Evolutionary conservation across 1,284 basidiomycete species (phyloP), one percentile per base, ranked within the genome.

Genomic region (Ustilago xerochloae): DNA sequence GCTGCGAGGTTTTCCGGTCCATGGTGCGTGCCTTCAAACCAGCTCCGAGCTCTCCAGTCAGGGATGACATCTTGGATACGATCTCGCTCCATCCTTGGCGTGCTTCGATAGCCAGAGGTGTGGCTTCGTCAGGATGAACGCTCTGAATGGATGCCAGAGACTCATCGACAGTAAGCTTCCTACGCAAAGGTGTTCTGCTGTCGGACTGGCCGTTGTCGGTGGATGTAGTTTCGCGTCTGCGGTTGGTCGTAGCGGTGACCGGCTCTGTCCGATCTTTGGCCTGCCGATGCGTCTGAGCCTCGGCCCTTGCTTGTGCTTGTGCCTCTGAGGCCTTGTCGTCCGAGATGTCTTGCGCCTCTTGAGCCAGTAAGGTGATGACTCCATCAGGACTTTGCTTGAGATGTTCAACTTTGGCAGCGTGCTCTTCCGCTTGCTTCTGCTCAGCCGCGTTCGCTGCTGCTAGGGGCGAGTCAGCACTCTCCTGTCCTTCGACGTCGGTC

Each of bases 61-160:
- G 47, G 3, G 54, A 65, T 16, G 71, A 68, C 58, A 62, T 68
- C 48, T 68, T 68, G 28, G 67, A 75, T 6, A 69, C 72, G 29
- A 80, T 65, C 54, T 80, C 78, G 61, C 59, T 71, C 78, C 78
- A 80, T 24, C 76, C 76, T 16, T 70, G 62, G 6, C 78, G 62
- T 28, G 68, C 61, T 57, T 80, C 78, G 64, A 80, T 80, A 30
- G 63, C 36, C 30, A 66, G 16, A 18, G 62, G 57, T 18, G 52
- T 18, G 6, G 61, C 30, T 18, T 57, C 62, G 4, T 70, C 61
- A 18, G 61, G 67, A 49, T 53, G 53, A 4, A 70, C 52, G 0
- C 57, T 53, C 39, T 64, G 53, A 20, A 70, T 64, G 16, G 67
- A 61, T 2, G 61, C 66, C 5, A 48, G 22, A 12, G 67, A 70